phyloP scores from a whole-genome alignment of 1,139 yeast genomes.

The Diutina pseudorugosa region DNA sequence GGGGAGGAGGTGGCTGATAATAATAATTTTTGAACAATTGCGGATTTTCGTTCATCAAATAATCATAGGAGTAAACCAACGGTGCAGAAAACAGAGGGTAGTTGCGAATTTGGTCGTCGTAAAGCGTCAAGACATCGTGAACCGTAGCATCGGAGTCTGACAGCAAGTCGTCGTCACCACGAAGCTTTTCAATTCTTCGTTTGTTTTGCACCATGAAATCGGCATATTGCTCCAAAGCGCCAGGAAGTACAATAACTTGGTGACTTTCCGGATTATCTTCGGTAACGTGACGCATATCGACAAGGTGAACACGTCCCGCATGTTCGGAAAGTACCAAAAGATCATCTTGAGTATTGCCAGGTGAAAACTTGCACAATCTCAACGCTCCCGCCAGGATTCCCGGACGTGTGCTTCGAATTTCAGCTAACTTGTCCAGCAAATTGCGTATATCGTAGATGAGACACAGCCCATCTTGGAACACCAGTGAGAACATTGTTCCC shows the following conservation, averaged over 20 bases:
- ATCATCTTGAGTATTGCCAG: conserved; percentile 51
- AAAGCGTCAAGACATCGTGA: conserved; percentile 10
- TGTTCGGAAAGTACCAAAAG: conserved; percentile 71
- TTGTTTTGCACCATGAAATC: not conserved
- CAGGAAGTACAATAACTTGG: conserved; percentile 53
- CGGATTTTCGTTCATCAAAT: conserved; percentile 7
- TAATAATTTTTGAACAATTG: conserved; percentile 26
- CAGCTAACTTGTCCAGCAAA: conserved; percentile 19
- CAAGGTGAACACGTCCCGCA: conserved; percentile 71
- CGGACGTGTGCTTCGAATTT: conserved; percentile 47
- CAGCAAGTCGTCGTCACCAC: conserved; percentile 1
- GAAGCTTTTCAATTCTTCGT: not conserved
- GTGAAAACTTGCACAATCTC: conserved; percentile 57
- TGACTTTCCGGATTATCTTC: conserved; percentile 31
- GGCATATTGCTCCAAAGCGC: conserved; percentile 5
- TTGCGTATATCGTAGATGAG: conserved; percentile 67
- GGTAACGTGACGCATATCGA: conserved; percentile 57
- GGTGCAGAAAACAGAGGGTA: conserved; percentile 23
- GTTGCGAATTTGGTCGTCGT: conserved; percentile 7
- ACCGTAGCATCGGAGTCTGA: not conserved
- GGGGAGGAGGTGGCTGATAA: conserved; percentile 14
- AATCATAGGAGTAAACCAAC: conserved; percentile 33
- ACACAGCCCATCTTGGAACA: conserved; percentile 79
- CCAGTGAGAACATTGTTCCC: conserved; percentile 62
- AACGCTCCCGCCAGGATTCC: conserved; percentile 50